A percentile compares a stretch with the other conserved stretches of the same genome.
phyloP scores from a whole-genome alignment of 2,329 filamentous ascomycete species.

The Scedosporium aurantiacum region DNA sequence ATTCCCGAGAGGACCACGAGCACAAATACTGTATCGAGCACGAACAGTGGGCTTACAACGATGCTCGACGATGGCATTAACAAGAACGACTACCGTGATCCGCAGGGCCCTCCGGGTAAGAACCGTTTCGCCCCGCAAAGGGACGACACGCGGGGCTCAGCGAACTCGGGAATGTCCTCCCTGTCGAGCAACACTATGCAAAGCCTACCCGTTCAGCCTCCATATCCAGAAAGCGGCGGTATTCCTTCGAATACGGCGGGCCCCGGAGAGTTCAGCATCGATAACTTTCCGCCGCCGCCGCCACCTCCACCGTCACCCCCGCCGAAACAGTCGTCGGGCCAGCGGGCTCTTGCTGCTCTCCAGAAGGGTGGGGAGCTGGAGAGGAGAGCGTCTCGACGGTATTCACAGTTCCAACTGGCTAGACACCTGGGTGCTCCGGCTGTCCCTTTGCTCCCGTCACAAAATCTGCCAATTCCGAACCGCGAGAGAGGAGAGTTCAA shows the following conservation, averaged over 20 bases:
- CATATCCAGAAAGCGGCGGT: conserved; percentile 48
- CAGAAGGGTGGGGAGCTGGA: conserved; percentile 90
- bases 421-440: conserved; percentile 78
- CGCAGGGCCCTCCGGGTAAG: conserved; percentile 23
- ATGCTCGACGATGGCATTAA: conserved; percentile 50
- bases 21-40: conserved; percentile 46
- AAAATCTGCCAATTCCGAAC: conserved; percentile 76
- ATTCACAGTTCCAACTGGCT: conserved; percentile 93
- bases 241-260: conserved; percentile 31
- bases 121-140: conserved; percentile 35
- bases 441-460: conserved; percentile 75
- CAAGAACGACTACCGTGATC: conserved; percentile 30
- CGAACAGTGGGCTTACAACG: conserved; percentile 44
- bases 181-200: conserved; percentile 68
- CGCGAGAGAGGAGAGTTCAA: conserved; percentile 66
- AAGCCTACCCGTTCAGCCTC: conserved; percentile 61
- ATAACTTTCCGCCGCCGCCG: conserved; percentile 62
- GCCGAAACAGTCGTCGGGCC: conserved; percentile 47
- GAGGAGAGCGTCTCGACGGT: conserved; percentile 80
- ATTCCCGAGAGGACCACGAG: conserved; percentile 43
- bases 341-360: conserved; percentile 80
- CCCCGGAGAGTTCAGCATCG: conserved; percentile 40
- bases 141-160: conserved; percentile 32
- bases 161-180: conserved; percentile 49
- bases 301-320: conserved; percentile 34